Evolutionary conservation across 2,329 filamentous ascomycete species (phyloP), one percentile per base, ranked within the genome.

Genomic region (Gaeumannomyces tritici): DNA sequence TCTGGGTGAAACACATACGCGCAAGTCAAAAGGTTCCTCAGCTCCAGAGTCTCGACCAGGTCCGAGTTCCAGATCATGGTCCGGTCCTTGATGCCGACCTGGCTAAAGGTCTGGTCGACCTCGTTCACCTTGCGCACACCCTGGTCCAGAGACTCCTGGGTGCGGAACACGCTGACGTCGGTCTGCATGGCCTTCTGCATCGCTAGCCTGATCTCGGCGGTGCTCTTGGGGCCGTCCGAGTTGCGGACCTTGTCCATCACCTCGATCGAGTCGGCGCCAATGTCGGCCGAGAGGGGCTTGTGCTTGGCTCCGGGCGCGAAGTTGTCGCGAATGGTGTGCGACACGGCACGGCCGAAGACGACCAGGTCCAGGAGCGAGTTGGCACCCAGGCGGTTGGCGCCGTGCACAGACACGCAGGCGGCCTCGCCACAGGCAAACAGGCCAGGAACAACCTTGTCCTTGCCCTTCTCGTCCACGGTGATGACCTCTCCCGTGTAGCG

Each of bases 1-100:
- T n/a, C 42, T 9, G 5, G 55, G 55, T 15, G 9, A 55, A 56
- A 60, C 66, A 89, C 89, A 80, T 87, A 91, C 86, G 93, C 93
- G 87, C 95, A 98, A 72, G 95, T 98, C 74, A 99, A 81, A 72
- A 99, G 78, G 78, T 99, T 99, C 73, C 93, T 86, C 73, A 98
- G 83, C 80, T 99, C 95, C 63, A 99, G 86, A 9, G 93, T 96
- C 84, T 98, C 93, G 65, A 96, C 91, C 54, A 98, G 86, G 73
- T 98, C 93, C 28, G 90, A 92, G 87, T 98, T 98, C 93, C 93
- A 98, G 82, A 98, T 98, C 93, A 98, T 97, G 84, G 91, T 96
- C 77, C 95, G 90, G 78, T 98, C 93, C 86, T 96, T 96, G 80
- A 91, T 97, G 72, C 91, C 91, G 69, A 98, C 89, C 73, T 97